Evolutionary conservation across 2,329 filamentous ascomycete species (phyloP).

Genomic region (Cladorrhinum sp.): DNA sequence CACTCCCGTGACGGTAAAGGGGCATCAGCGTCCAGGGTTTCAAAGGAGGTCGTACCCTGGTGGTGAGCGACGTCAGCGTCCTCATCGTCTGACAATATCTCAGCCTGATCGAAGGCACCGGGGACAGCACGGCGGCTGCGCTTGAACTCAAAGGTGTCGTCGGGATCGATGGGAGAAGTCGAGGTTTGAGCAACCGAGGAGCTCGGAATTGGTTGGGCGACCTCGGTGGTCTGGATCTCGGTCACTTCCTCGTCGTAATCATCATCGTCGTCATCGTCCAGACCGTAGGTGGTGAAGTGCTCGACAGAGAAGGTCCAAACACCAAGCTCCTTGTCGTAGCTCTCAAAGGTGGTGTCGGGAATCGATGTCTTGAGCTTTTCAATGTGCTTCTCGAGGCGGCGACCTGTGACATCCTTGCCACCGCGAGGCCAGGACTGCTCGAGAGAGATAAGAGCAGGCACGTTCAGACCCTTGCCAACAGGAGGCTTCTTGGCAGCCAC

Average conservation of each 20-base stretch:
- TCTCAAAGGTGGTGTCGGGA: slow-evolving; percentile 74
- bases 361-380: slow-evolving; percentile 72
- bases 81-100: slow-evolving; percentile 51
- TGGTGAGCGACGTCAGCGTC: slow-evolving; percentile 45
- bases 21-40: slow-evolving; percentile 58
- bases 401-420: slow-evolving; percentile 57
- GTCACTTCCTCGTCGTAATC: slow-evolving; percentile 71
- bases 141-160: slow-evolving; percentile 58
- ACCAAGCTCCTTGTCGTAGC: slow-evolving; percentile 75
- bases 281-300: slow-evolving; percentile 93
- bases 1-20: slow-evolving; percentile 25
- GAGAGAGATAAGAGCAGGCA: slow-evolving; percentile 81
- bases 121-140: slow-evolving; percentile 57
- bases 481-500: slow-evolving; percentile 74
- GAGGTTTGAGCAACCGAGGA: slow-evolving; percentile 26
- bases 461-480: slow-evolving; percentile 84
- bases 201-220: slow-evolving; percentile 27
- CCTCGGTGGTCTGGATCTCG: slow-evolving; percentile 50
- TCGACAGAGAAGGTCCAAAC: slow-evolving; percentile 92
- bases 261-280: slow-evolving; percentile 75
- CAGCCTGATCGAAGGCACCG: slow-evolving; percentile 72
- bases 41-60: slow-evolving; percentile 89
- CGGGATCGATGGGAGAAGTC: slow-evolving; percentile 41
- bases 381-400: slow-evolving; percentile 75
- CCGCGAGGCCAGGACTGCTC: slow-evolving; percentile 89